Conservation (phyloP, 2,329 filamentous ascomycete species). For the Alternaria ventricosa region DNA sequence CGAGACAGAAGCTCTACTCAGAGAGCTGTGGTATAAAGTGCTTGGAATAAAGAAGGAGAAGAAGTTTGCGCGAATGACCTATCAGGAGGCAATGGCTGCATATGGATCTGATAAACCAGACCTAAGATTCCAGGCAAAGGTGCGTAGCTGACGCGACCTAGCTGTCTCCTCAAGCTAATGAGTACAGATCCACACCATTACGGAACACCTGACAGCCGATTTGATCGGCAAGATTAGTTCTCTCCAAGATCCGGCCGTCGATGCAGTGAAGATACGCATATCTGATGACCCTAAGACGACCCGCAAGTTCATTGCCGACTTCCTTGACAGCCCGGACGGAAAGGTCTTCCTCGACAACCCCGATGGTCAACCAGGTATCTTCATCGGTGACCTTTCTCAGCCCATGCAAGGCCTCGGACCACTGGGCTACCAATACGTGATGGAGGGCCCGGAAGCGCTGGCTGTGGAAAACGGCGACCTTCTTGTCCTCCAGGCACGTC, state of each 20-base stretch:
- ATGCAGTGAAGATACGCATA: constrained; percentile 73
- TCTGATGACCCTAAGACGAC: constrained; percentile 61
- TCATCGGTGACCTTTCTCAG: constrained; percentile 74
- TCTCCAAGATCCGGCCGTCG: constrained; percentile 72
- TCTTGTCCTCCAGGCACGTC: constrained; percentile 80
- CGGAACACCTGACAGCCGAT: constrained; percentile 66
- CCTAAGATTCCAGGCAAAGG: constrained; percentile 72
- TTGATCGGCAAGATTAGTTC: constrained; percentile 78
- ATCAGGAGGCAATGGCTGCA: constrained; percentile 76
- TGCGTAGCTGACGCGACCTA: constrained; percentile 39
- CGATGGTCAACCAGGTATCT: constrained; percentile 79
- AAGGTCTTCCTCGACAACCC: constrained; percentile 69
- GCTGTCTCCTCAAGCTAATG: background rate
- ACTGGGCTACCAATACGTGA: constrained; percentile 75
- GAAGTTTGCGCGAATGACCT: constrained; percentile 68
- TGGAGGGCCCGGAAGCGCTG: constrained; percentile 61
- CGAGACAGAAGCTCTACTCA: constrained; percentile 61
- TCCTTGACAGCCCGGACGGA: constrained; percentile 71
- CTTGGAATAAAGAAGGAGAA: constrained; percentile 52
- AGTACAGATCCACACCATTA: constrained; percentile 68
- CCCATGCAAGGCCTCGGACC: constrained; percentile 79
- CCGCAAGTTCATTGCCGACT: constrained; percentile 67
- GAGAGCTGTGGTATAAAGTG: constrained; percentile 61
- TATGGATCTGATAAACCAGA: constrained; percentile 96
- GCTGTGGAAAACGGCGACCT: constrained; percentile 72